These are phyloP conservation scores for Scalesia atractyloides DNA, from an alignment of 129 eudicot genomes.

Conservation along the genomic window DNA sequence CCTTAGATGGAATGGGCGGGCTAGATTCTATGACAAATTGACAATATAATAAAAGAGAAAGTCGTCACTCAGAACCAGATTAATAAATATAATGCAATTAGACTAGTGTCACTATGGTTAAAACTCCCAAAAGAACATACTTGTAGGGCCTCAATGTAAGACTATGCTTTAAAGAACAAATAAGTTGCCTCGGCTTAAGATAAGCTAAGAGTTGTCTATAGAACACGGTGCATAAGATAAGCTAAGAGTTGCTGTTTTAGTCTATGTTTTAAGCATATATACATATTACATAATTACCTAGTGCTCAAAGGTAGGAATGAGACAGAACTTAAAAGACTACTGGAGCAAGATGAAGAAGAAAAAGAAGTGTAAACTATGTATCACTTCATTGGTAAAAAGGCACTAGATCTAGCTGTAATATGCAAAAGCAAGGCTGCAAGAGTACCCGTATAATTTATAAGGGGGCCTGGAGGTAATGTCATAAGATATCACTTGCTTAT, in stretches of 20 bases:
- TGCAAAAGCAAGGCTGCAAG: constrained; percentile 9
- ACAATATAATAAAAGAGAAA: neutral
- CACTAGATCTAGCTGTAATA: neutral
- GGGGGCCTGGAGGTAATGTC: neutral
- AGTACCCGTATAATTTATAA: neutral
- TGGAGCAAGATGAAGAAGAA: neutral
- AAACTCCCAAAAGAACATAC: constrained; percentile 1
- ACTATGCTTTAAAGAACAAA: neutral
- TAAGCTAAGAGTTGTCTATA: too few relatives aligned
- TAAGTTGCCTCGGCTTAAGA: neutral
- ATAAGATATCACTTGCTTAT: neutral
- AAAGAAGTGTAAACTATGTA: neutral
- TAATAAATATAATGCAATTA: neutral
- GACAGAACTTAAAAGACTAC: neutral
- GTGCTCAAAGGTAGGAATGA: neutral
- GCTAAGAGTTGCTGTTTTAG: constrained; percentile 1
- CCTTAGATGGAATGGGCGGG: neutral
- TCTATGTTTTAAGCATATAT: neutral
- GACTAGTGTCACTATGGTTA: neutral
- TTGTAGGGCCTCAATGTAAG: neutral
- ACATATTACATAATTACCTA: neutral
- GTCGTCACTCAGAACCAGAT: neutral
- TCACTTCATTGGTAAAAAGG: constrained; percentile 5
- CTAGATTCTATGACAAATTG: neutral
- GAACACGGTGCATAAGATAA: neutral